Evolutionary conservation across 2,329 filamentous ascomycete genomes (phyloP).

Genomic region (Bretziella fagacearum): DNA sequence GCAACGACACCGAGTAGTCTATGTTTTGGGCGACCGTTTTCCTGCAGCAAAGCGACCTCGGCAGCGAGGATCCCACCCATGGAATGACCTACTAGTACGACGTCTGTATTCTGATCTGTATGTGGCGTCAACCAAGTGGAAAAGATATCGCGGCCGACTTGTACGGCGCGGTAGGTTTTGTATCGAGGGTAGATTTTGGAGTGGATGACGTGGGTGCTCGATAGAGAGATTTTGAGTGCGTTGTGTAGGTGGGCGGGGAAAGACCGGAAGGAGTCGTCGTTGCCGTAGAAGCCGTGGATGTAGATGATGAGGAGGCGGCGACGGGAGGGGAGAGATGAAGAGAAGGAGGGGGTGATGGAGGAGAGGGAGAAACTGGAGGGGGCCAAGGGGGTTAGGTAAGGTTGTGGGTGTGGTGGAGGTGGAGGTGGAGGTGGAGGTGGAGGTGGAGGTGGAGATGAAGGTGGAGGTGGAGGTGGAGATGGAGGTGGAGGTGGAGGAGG

Average conservation of each 20-base stretch:
- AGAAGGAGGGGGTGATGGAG: slow-evolving; percentile 7
- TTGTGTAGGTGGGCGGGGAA: slow-evolving; percentile 80
- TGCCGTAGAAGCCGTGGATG: slow-evolving; percentile 81
- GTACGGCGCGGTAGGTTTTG: slow-evolving; percentile 54
- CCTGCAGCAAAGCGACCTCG: slow-evolving; percentile 45
- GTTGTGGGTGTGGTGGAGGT: slow-evolving; percentile 23
- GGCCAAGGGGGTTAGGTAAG: not conserved
- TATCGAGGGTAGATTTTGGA: slow-evolving; percentile 75
- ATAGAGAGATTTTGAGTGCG: slow-evolving; percentile 47
- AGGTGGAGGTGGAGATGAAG: slow-evolving; percentile 21
- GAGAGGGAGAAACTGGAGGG: slow-evolving; percentile 17
- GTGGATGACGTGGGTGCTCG: slow-evolving; percentile 62
- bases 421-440: slow-evolving; percentile 22
- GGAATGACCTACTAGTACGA: slow-evolving; percentile 72
- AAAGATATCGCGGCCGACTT: slow-evolving; percentile 65
- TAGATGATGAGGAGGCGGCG: slow-evolving; percentile 59
- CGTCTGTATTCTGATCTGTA: slow-evolving; percentile 55
- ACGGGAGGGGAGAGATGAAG: slow-evolving; percentile 19
- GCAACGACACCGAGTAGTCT: slow-evolving; percentile 64
- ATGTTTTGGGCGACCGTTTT: slow-evolving; percentile 39
- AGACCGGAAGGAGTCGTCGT: slow-evolving; percentile 69
- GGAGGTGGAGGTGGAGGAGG: not conserved
- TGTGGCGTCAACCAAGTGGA: slow-evolving; percentile 68
- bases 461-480: not conserved
- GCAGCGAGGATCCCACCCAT: slow-evolving; percentile 76